Evolutionary conservation across 179 eudicot genomes (phyloP), one percentile per base, ranked within the genome.

Genomic region (Nepenthes alata): DNA sequence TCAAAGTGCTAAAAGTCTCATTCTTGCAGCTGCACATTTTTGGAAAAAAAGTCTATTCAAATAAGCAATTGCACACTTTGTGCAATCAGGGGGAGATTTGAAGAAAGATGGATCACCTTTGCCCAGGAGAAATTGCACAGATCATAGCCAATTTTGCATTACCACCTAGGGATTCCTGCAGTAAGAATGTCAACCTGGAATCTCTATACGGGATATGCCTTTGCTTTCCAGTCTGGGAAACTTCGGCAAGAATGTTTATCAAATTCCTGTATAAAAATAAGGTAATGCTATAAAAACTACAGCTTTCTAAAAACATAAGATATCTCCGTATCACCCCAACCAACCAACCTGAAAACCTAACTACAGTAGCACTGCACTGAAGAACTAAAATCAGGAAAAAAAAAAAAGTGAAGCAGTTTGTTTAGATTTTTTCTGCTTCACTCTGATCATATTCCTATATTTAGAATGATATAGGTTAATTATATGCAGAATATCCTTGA

Each of bases 131-230:
- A 68, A 93, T 83, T 36, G 98, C 97, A 74, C 98, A 93, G 57
- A 93, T 84, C 98, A 93, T 89, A 54, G 97, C 98, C 74, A 93
- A 66, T 80, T 93, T 93, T 56, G 98, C 98, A 77, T 93, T 93
- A 59, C 98, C 98, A 47, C 98, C 98, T 5, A 93, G 97, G 69
- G 98, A 93, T 67, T 93, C 98, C 81, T 93, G 98, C 62, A 93
- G 74, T 76, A 93, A 78, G 70, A 93, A 93, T 51, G 98, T 93
- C 81, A 93, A 77, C 77, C 84, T 83, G 53, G 98, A 93, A 75
- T 93, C 97, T 78, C 98, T 79, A 68, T 93, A 93, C 8, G 98
- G 98, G 48, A 93, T 88, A 70, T 89, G 97, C 60, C 68, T 34
- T 37, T 85, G 90, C 67, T 93, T 93, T 82, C 98, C 98, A 53